These are phyloP conservation scores for Talaromyces sp. DNA, from an alignment of 2,329 filamentous ascomycete genomes.

Conservation along the genomic window DNA sequence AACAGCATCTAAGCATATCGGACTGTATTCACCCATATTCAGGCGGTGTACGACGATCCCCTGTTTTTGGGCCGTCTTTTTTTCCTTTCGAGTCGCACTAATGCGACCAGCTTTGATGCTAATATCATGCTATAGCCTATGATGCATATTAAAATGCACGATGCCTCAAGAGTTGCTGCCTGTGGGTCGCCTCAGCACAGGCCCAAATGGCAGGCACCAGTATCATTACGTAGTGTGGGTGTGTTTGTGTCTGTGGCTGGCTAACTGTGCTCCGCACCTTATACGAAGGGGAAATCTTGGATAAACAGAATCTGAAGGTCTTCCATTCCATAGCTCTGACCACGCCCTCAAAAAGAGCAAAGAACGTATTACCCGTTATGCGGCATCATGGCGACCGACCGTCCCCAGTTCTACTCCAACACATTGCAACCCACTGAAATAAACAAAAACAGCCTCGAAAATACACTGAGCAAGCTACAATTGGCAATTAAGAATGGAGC, in stretches of 20 bases:
- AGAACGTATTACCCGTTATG: background rate
- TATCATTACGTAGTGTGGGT: background rate
- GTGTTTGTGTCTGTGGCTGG: background rate
- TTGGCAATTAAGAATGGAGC: constrained; percentile 24
- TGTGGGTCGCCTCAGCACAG: background rate
- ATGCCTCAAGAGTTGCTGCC: background rate
- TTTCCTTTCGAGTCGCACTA: background rate
- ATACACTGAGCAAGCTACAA: constrained; percentile 24
- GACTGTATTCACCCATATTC: background rate
- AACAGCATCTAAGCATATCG: background rate
- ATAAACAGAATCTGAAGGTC: background rate
- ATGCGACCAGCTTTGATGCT: background rate
- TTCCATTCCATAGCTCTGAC: background rate
- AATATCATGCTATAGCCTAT: background rate
- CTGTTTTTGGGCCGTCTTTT: background rate
- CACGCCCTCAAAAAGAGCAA: background rate
- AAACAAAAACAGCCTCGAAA: constrained; percentile 14
- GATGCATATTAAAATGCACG: background rate
- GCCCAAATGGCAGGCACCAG: too few relatives aligned
- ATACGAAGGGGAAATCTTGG: background rate
- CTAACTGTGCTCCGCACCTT: background rate
- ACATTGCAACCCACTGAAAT: constrained; percentile 19
- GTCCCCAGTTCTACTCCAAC: constrained; percentile 24
- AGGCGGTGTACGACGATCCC: background rate
- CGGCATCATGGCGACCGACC: constrained; percentile 4